Percentiles rank a stretch among this genome's conserved stretches.
Evolutionary conservation across 1,139 yeast species (phyloP).

Genomic region (Diutina neorugosa): DNA sequence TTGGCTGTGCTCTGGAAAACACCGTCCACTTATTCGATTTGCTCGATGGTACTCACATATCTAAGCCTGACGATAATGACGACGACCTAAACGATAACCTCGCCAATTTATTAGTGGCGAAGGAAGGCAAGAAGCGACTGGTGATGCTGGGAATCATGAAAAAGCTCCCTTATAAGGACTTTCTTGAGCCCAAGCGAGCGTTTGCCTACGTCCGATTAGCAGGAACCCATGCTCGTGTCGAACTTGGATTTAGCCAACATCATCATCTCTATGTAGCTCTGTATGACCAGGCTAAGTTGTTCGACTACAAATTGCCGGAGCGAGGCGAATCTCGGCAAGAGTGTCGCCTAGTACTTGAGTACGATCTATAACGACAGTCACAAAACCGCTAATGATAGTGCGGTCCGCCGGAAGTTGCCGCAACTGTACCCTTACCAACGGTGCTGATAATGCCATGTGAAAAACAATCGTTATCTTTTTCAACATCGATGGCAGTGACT

Average conservation of each 20-base stretch:
- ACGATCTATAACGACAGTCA: constrained; percentile 3
- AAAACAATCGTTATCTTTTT: not conserved
- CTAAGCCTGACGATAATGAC: constrained; percentile 3
- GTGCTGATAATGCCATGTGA: not conserved
- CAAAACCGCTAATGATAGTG: not conserved
- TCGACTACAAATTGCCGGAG: constrained; percentile 27
- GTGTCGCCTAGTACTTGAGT: constrained; percentile 15
- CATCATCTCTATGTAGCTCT: constrained; percentile 25
- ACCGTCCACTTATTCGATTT: not conserved
- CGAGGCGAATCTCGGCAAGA: constrained; percentile 18
- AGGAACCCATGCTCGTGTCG: constrained; percentile 21
- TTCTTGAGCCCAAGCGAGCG: constrained; percentile 30
- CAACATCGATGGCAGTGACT: too few species aligned
- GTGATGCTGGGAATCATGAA: constrained; percentile 15
- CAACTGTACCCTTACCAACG: not conserved
- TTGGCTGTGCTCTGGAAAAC: constrained; percentile 1
- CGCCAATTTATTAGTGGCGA: constrained; percentile 22
- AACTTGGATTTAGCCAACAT: constrained; percentile 26
- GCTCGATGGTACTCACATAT: not conserved
- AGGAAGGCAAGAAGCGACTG: constrained; percentile 13
- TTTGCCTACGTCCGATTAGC: constrained; percentile 32
- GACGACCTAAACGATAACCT: constrained; percentile 27
- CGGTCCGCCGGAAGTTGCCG: not conserved
- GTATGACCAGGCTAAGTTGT: constrained; percentile 26
- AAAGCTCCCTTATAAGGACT: constrained; percentile 30